Conservation (phyloP, 2,329 filamentous ascomycete species). For the Fusarium penzigii region DNA sequence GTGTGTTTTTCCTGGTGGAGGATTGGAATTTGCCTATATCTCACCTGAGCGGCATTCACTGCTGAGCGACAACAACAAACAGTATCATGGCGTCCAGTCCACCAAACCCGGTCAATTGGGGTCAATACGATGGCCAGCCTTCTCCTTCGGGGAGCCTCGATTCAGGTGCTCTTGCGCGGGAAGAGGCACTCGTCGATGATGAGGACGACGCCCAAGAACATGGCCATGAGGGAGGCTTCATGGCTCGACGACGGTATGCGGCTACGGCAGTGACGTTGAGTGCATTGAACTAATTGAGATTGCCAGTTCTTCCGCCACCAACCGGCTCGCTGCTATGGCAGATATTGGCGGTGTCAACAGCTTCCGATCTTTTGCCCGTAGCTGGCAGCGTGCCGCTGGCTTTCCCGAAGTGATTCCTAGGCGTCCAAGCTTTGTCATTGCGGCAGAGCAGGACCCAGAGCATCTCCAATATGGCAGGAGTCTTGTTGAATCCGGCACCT, state of each 20-base stretch:
- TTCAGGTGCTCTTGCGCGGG: conserved; percentile 45
- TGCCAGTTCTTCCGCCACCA: conserved; percentile 58
- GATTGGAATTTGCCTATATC: too few species aligned
- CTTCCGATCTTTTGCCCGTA: conserved; percentile 88
- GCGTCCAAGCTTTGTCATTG: conserved; percentile 70
- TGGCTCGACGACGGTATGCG: conserved; percentile 34
- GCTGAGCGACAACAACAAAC: conserved; percentile 5
- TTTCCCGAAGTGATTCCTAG: conserved; percentile 88
- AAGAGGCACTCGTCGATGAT: conserved; percentile 47
- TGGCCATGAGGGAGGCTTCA: conserved; percentile 24
- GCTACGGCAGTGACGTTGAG: not conserved
- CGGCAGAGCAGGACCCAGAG: conserved; percentile 47
- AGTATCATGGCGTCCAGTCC: conserved; percentile 30
- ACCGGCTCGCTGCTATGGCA: conserved; percentile 57
- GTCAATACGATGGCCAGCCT: conserved; percentile 46
- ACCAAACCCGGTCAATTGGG: conserved; percentile 46
- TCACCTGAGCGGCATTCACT: too few species aligned
- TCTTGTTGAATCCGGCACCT: conserved; percentile 39
- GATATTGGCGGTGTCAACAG: conserved; percentile 91
- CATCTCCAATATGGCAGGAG: conserved; percentile 43
- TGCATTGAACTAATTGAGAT: conserved; percentile 1
- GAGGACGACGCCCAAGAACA: conserved; percentile 37
- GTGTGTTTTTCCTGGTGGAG: too few species aligned
- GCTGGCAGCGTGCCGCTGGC: conserved; percentile 86
- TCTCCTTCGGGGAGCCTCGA: conserved; percentile 46